Base-by-base conservation (phyloP, 2,329 filamentous ascomycete genomes). In the Pezizomycotina sp. region DNA sequence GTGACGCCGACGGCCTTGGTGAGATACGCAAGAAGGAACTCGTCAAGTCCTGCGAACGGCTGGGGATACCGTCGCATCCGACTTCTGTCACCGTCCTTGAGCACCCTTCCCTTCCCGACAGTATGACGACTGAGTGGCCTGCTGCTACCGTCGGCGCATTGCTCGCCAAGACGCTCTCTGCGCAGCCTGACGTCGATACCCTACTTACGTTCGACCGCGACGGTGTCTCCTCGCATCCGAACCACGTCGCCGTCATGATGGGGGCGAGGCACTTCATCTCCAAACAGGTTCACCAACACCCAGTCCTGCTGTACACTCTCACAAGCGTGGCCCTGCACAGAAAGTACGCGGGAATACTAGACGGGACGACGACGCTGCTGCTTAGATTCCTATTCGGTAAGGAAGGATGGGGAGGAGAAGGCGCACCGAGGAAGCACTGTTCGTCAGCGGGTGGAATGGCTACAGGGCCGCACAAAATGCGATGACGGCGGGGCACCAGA, bases 401-500 rank as follows among this genome's bases (percentile, higher is more conserved):
- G 26, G 57, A 13, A 12, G 36, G 20, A 45, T 25, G 32, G 29
- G 21, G 30, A 27, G 18, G 34, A 21, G 28, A 27, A 8, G 21
- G 33, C 4, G 21, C 30, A 39, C 22, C 29, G 58, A 63, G 38
- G 42, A 45, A 47, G 47, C 53, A 34, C 55, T 92, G 22, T 83
- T 77, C 52, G 63, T 86, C 43, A 91, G 69, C 57, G 67, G 69
- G 6, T 63, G 82, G 10, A 54, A 59, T 4, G 65, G 66, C 36
- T 71, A 76, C 46, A 64, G 74, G 46, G 68, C 65, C 19, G 86
- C 81, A 5, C 77, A 84, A 61, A 66, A 62, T 36, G 84, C 89
- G 20, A 98, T 98, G 89, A 83, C 79, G 2, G 66, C 68, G 36
- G 86, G 80, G 18, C 89, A 98, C 62, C 65, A 73, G 60, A 93